A percentile compares a stretch with the other conserved stretches of the same genome.
These are phyloP conservation scores for Rhizophora apiculata DNA, from an alignment of 345 rosid species.

Conservation along the genomic window DNA sequence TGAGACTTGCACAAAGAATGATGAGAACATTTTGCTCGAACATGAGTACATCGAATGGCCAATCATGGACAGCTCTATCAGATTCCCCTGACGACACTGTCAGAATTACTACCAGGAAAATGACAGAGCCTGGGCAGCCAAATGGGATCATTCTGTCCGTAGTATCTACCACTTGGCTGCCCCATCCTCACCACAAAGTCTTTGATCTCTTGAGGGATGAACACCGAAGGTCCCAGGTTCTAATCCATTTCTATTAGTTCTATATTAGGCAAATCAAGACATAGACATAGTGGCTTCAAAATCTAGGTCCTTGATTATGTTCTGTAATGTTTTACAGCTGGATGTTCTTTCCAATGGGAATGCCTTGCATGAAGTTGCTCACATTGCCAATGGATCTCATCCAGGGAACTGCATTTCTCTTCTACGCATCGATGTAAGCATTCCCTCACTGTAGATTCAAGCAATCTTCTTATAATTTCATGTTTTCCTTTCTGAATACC, in stretches of 20 bases:
- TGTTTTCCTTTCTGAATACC: too few relatives aligned
- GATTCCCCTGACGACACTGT: conserved; percentile 59
- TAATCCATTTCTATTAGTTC: background rate
- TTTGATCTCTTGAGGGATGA: conserved; percentile 76
- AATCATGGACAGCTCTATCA: conserved; percentile 80
- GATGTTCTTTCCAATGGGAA: conserved; percentile 81
- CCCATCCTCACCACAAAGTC: conserved; percentile 59
- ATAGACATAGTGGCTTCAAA: background rate
- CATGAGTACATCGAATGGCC: conserved; percentile 58
- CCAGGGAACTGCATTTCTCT: conserved; percentile 94
- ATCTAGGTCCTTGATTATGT: too few relatives aligned
- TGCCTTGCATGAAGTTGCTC: conserved; percentile 84
- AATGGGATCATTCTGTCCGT: conserved; percentile 76
- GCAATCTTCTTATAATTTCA: background rate
- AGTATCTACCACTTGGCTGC: conserved; percentile 83
- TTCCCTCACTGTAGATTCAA: background rate
- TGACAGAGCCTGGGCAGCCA: conserved; percentile 72
- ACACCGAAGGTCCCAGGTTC: conserved; percentile 68
- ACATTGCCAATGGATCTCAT: conserved; percentile 90
- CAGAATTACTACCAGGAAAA: conserved; percentile 71
- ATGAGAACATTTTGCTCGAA: conserved; percentile 65
- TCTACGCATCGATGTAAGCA: conserved; percentile 75
- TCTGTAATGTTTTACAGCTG: conserved; percentile 28
- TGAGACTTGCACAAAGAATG: conserved; percentile 84
- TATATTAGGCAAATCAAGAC: too few relatives aligned